Percentiles rank a stretch among this genome's conserved stretches.
phyloP scores from a whole-genome alignment of 2,329 filamentous ascomycete genomes.

The Cytospora schulzeri region DNA sequence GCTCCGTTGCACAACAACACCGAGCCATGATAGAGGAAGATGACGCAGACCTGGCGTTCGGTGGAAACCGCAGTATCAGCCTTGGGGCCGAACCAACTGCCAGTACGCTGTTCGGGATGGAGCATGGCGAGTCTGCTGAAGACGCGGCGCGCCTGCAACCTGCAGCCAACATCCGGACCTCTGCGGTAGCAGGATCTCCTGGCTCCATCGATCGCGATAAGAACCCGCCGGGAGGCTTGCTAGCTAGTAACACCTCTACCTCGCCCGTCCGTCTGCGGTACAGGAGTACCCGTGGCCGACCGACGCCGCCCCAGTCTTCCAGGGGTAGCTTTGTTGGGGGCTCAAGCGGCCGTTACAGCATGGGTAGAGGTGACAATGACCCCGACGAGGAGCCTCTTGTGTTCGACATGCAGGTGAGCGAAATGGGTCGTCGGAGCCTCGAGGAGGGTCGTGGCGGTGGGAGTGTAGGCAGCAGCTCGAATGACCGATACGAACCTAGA shows the following conservation, averaged over 20 bases:
- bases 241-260: conserved; percentile 37
- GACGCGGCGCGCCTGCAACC: conserved; percentile 42
- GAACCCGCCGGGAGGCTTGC: conserved; percentile 43
- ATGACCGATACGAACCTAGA: conserved; percentile 24
- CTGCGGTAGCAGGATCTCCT: conserved; percentile 43
- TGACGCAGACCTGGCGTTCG: conserved; percentile 62
- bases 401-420: conserved; percentile 29
- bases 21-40: conserved; percentile 59
- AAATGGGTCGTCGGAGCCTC: conserved; percentile 26
- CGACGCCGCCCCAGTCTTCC: conserved; percentile 49
- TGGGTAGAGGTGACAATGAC: conserved; percentile 46
- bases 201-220: conserved; percentile 45
- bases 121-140: conserved; percentile 40
- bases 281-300: conserved; percentile 36
- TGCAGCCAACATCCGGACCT: conserved; percentile 45
- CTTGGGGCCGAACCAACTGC: conserved; percentile 66
- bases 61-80: conserved; percentile 67
- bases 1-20: conserved; percentile 68
- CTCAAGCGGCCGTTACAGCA: conserved; percentile 37
- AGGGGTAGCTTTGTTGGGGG: conserved; percentile 50
- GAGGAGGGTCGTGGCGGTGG: conserved; percentile 28
- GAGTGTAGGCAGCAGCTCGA: conserved; percentile 25
- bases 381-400: conserved; percentile 28
- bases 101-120: conserved; percentile 61
- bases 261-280: conserved; percentile 54